Conservation (phyloP, 495 filamentous ascomycete species). For the Penicillium canescens region DNA sequence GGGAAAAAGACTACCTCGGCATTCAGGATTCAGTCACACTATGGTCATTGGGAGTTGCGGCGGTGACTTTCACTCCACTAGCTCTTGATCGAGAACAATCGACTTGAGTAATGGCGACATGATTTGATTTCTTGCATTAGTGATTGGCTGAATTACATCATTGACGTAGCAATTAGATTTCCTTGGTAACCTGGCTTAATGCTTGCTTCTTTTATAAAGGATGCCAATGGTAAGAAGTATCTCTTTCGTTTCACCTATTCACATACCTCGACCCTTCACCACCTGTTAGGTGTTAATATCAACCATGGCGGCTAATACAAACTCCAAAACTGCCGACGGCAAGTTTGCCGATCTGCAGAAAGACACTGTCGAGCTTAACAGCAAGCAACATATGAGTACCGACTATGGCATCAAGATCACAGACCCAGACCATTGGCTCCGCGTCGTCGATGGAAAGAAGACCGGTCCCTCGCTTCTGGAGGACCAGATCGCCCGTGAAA, state of each 20-base stretch:
- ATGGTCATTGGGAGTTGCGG: not conserved
- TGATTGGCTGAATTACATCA: constrained; percentile 18
- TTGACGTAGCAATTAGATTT: not conserved
- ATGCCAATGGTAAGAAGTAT: not conserved
- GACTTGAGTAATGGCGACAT: not conserved
- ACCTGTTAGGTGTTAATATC: not conserved
- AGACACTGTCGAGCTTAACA: constrained; percentile 36
- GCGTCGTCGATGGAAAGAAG: constrained; percentile 56
- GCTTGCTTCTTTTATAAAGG: not conserved
- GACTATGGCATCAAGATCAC: constrained; percentile 77
- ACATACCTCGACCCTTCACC: not conserved
- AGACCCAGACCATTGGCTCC: constrained; percentile 79
- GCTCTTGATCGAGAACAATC: not conserved
- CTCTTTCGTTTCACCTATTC: not conserved
- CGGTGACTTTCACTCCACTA: not conserved
- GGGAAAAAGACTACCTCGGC: not conserved
- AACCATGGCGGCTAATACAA: constrained; percentile 12
- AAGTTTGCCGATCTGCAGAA: constrained; percentile 34
- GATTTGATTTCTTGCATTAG: not conserved
- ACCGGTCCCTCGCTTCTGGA: constrained; percentile 78
- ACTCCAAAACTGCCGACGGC: constrained; percentile 10
- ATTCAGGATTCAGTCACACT: not conserved
- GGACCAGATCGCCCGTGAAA: constrained; percentile 77
- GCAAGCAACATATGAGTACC: constrained; percentile 59
- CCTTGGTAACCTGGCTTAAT: not conserved